These are phyloP conservation scores for Pisolithus marmoratus DNA, from an alignment of 768 basidiomycete genomes.

Conservation along the genomic window DNA sequence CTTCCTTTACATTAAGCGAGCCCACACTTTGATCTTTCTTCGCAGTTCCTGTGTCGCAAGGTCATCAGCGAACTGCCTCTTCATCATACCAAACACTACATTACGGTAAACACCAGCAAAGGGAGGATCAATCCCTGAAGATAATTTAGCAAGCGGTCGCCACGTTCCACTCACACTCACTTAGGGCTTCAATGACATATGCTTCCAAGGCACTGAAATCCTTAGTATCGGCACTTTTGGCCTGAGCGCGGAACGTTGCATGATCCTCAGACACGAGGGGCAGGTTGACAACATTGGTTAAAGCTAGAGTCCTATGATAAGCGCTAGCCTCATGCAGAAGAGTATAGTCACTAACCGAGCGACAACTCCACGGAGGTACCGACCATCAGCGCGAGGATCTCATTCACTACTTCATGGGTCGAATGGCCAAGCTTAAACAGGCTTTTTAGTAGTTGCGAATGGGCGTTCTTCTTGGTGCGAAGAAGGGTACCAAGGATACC, in stretches of 20 bases:
- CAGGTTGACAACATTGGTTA: slow-evolving; percentile 61
- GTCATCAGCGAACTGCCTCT: not conserved
- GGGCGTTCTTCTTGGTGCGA: slow-evolving; percentile 34
- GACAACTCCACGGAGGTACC: slow-evolving; percentile 63
- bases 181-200: slow-evolving; percentile 62
- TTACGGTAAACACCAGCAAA: slow-evolving; percentile 65
- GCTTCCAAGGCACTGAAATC: slow-evolving; percentile 42
- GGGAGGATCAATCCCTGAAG: slow-evolving; percentile 62
- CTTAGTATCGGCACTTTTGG: slow-evolving; percentile 25
- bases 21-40: slow-evolving; percentile 41
- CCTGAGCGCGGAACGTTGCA: slow-evolving; percentile 32
- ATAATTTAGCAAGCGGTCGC: slow-evolving; percentile 3
- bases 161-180: slow-evolving; percentile 36
- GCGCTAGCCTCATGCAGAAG: not conserved
- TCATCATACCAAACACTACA: slow-evolving; percentile 13
- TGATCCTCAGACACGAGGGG: slow-evolving; percentile 51
- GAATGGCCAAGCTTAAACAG: slow-evolving; percentile 52
- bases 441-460: slow-evolving; percentile 50
- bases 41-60: slow-evolving; percentile 35
- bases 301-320: slow-evolving; percentile 31
- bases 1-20: slow-evolving; percentile 37
- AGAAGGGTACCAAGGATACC: slow-evolving; percentile 49
- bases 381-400: slow-evolving; percentile 66
- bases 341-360: slow-evolving; percentile 40
- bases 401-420: slow-evolving; percentile 60